Conservation (phyloP, 1,139 yeast species). For the Pneumocystis sp. region DNA sequence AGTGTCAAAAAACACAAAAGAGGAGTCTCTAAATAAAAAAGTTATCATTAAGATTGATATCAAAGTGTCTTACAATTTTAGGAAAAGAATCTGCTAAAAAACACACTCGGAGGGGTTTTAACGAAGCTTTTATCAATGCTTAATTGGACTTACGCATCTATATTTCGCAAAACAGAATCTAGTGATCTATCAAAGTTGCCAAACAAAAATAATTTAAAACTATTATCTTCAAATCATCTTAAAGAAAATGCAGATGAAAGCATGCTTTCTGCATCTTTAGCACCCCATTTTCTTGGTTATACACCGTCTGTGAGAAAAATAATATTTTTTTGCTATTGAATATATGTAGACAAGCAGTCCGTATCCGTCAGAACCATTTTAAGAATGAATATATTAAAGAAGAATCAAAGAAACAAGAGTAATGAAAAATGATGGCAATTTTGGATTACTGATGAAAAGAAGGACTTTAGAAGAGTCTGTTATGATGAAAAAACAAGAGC, state of each 20-base stretch:
- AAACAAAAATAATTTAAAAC: background rate
- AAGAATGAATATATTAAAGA: background rate
- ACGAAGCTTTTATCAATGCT: background rate
- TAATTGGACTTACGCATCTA: background rate
- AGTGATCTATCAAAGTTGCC: background rate
- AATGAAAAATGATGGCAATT: background rate
- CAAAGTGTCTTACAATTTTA: background rate
- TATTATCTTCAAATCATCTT: background rate
- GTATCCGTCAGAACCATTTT: background rate
- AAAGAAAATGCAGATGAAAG: background rate
- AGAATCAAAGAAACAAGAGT: background rate
- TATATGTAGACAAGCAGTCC: background rate
- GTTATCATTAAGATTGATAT: background rate
- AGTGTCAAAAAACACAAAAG: background rate
- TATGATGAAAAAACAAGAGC: background rate
- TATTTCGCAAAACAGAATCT: background rate
- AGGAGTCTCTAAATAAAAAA: background rate
- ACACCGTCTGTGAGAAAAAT: background rate
- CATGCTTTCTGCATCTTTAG: background rate
- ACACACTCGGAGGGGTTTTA: background rate
- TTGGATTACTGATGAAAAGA: background rate
- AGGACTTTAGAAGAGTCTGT: background rate
- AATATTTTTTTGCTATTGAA: background rate
- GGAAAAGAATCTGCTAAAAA: background rate
- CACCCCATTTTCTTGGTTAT: background rate